Base-by-base conservation (phyloP, 2,329 filamentous ascomycete species). In the Neonectria sp. region DNA sequence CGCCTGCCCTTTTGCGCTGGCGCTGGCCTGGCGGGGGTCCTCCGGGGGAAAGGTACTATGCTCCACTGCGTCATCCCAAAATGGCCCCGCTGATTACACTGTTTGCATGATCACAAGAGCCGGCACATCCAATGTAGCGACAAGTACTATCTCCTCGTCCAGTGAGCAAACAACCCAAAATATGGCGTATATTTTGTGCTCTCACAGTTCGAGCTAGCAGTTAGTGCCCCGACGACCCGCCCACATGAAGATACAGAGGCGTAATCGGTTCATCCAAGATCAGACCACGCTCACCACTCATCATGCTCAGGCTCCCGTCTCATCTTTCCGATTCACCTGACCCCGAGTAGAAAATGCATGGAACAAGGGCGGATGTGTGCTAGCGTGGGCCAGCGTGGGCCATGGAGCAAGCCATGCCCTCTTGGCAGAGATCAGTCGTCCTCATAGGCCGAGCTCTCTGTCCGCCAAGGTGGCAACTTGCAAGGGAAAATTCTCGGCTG, bases 321-420 rank as follows among this genome's bases (percentile, higher is more conserved):
- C 53, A 43, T 56, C 48, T 51, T 35, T 49, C 25, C 55, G 43
- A 25, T 56, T 45, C 63, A 61, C 63, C 63, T 61, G 58, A 61
- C 58, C 61, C 15, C 51, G 8, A 45, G 40, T 51, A 49, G 52
- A 60, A 60, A 61, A 57, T n/a, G 52, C 52, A 60, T 65, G 57
- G 57, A 65, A 65, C 63, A 56, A 65, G 63, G 63, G 58, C 57
- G 59, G 24, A 49, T 33, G 58, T 60, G 21, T 45, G 35, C 37
- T 21, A 48, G 53, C 43, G 58, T 60, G 21, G 51, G 35, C 37
- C 17, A 48, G 53, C 52, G 52, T 65, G 63, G 63, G 29, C 49
- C 49, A n/a, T n/a, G 17, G 17, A 52, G 49, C 29, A 21, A 52
- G 35, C 40, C 61, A 64, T 52, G n/a, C 55, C 29, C 43, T 35